Percentiles rank a stretch among this genome's conserved stretches.
Conservation (phyloP, 179 eudicot genomes). For the Heliamphora pulchella region DNA sequence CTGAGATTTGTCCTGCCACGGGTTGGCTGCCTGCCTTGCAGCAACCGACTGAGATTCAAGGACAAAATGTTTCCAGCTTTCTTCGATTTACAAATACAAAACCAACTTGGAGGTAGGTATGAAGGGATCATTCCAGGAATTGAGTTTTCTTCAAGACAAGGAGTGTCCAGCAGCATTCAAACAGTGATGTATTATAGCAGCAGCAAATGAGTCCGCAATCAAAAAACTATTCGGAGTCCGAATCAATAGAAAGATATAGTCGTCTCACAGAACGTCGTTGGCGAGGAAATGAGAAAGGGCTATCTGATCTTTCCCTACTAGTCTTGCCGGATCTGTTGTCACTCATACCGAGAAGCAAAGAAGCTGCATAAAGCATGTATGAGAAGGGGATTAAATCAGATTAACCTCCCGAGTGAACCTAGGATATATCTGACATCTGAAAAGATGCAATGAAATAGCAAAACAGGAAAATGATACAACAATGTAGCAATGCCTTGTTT, state of each 20-base stretch:
- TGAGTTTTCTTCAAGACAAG: neutral
- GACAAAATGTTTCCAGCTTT: slow-evolving; percentile 1
- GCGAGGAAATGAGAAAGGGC: slow-evolving; percentile 69
- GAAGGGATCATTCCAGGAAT: slow-evolving; percentile 4
- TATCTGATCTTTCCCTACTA: slow-evolving; percentile 56
- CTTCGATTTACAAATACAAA: slow-evolving; percentile 13
- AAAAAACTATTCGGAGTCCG: slow-evolving; percentile 38
- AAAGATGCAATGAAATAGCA: neutral
- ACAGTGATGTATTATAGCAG: neutral
- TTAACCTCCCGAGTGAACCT: neutral
- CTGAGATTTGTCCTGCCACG: neutral
- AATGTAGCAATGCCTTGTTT: neutral
- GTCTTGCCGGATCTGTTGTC: slow-evolving; percentile 50
- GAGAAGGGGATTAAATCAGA: neutral
- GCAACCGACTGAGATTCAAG: neutral
- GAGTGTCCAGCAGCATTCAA: neutral
- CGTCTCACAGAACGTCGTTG: slow-evolving; percentile 71
- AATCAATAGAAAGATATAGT: slow-evolving; percentile 53
- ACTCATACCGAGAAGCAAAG: slow-evolving; percentile 55
- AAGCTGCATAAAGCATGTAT: slow-evolving; percentile 42
- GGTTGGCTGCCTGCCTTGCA: neutral
- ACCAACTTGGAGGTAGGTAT: neutral
- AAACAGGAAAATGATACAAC: neutral
- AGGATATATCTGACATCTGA: neutral
- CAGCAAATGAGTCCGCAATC: neutral